Evolutionary conservation across 2,329 filamentous ascomycete genomes (phyloP).

Genomic region (Epichloe glyceriae): DNA sequence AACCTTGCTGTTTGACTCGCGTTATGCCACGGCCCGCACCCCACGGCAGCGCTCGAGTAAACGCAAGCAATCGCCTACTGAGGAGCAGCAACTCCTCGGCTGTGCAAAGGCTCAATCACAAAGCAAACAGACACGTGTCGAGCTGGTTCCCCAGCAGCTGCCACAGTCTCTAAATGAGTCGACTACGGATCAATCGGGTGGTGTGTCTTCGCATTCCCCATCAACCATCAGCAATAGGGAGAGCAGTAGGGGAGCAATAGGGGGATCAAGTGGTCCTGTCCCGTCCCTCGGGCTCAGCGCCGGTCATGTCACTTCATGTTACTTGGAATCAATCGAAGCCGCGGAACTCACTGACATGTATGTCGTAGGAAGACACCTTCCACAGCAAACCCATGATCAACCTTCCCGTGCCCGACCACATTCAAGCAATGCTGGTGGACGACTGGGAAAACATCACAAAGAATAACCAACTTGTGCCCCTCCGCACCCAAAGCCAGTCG

Average conservation of each 20-base stretch:
- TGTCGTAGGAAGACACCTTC: slow-evolving; percentile 70
- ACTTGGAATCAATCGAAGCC: background rate
- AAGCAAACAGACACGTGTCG: background rate
- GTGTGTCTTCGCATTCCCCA: background rate
- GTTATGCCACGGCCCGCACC: background rate
- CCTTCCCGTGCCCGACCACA: slow-evolving; percentile 71
- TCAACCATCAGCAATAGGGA: no score
- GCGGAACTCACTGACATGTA: background rate
- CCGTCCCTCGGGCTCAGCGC: no score
- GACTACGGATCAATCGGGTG: slow-evolving; percentile 1
- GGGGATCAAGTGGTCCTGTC: background rate
- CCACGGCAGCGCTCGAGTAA: background rate
- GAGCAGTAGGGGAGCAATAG: no score
- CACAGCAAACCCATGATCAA: slow-evolving; percentile 74
- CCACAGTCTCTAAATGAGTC: background rate
- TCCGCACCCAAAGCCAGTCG: slow-evolving; percentile 65
- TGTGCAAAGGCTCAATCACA: background rate
- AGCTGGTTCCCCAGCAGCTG: background rate
- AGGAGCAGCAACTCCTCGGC: background rate
- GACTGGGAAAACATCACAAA: slow-evolving; percentile 99
- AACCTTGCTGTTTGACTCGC: slow-evolving; percentile 3
- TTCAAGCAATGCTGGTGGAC: slow-evolving; percentile 88
- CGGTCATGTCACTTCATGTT: background rate
- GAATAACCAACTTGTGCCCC: slow-evolving; percentile 74
- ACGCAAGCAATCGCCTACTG: background rate